phyloP scores from a whole-genome alignment of 2,329 filamentous ascomycete genomes.

The Cladosporium sp. region DNA sequence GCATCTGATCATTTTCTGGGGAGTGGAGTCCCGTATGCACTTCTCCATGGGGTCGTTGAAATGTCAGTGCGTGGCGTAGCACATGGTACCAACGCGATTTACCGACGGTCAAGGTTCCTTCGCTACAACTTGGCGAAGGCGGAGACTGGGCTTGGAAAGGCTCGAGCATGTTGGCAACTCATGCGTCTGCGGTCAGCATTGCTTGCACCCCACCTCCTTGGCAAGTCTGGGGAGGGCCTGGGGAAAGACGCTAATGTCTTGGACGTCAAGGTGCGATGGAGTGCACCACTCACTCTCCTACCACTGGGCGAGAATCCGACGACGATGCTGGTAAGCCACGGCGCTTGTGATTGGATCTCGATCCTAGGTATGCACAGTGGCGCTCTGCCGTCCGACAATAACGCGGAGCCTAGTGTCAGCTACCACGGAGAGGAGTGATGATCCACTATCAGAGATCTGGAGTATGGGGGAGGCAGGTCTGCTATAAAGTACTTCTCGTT shows the following conservation, averaged over 20 bases:
- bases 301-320: conserved; percentile 15
- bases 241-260: conserved; percentile 13
- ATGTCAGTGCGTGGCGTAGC: not conserved
- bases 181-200: conserved; percentile 8
- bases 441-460: not conserved
- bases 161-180: conserved; percentile 16
- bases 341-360: conserved; percentile 1
- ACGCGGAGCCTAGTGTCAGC: conserved; percentile 14
- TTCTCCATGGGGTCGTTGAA: conserved; percentile 7
- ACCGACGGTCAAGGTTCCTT: not conserved
- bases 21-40: conserved; percentile 6
- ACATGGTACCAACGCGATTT: not conserved
- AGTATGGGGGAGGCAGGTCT: conserved; percentile 4
- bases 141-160: conserved; percentile 16
- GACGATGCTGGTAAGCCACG: conserved; percentile 10
- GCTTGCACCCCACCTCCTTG: conserved; percentile 17
- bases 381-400: conserved; percentile 12
- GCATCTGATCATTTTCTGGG: conserved; percentile 8
- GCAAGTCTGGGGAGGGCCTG: conserved; percentile 17
- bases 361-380: not conserved
- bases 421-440: conserved; percentile 4
- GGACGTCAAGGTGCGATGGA: conserved; percentile 6
- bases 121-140: conserved; percentile 10
- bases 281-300: not conserved
- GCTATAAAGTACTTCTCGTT: conserved; percentile 13